Evolutionary conservation across 441 rosid species (phyloP).

Genomic region (Erysimum cheiri): DNA sequence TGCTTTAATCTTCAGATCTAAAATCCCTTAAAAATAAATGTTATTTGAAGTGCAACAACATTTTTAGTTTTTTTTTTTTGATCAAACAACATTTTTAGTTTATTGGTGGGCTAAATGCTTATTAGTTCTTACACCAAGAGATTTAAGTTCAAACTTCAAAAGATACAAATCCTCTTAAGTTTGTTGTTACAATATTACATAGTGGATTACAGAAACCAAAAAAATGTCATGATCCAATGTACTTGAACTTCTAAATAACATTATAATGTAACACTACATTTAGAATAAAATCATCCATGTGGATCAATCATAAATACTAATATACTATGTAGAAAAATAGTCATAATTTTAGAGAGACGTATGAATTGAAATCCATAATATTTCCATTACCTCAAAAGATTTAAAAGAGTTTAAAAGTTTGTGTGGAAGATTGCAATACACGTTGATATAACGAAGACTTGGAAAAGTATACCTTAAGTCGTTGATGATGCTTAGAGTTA

Average conservation of each 20-base stretch:
- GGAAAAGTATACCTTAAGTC: conserved; percentile 7
- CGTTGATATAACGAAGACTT: conserved; percentile 24
- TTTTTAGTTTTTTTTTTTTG: too few species aligned
- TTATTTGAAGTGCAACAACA: too few species aligned
- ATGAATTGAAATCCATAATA: conserved; percentile 2
- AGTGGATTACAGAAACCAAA: conserved; percentile 22
- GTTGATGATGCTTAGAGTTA: conserved; percentile 27
- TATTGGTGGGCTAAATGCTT: conserved; percentile 5
- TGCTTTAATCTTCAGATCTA: background rate
- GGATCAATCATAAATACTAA: background rate
- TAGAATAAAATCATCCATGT: background rate
- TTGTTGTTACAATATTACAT: conserved; percentile 1
- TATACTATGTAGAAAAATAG: too few species aligned
- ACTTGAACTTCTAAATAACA: background rate
- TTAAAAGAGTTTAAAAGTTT: background rate
- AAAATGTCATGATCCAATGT: background rate
- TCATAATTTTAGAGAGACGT: background rate
- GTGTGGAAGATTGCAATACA: conserved; percentile 23
- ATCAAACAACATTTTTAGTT: background rate
- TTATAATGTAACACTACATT: background rate
- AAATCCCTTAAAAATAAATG: background rate
- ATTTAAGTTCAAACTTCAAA: conserved; percentile 24
- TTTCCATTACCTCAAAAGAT: background rate
- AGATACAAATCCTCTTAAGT: background rate
- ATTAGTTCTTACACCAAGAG: conserved; percentile 5